Conservation (phyloP, 2,329 filamentous ascomycete genomes). For the Simplicillium sp. region DNA sequence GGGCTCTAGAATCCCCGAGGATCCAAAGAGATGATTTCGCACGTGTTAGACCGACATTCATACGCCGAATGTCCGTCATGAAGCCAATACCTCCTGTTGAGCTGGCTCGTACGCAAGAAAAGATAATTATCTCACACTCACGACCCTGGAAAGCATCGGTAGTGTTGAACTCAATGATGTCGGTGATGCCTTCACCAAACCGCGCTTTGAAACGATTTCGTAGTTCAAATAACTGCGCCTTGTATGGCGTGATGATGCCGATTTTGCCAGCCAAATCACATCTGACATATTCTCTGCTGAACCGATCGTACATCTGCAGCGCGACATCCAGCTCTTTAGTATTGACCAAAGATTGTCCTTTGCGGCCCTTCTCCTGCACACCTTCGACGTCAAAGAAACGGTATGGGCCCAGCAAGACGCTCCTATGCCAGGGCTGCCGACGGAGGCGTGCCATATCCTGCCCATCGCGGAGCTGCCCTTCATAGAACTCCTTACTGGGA, state of each 20-base stretch:
- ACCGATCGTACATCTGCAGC: slow-evolving; percentile 71
- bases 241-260: slow-evolving; percentile 97
- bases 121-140: slow-evolving; percentile 97
- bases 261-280: slow-evolving; percentile 74
- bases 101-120: slow-evolving; percentile 92
- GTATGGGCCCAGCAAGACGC: slow-evolving; percentile 76
- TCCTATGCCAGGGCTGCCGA: slow-evolving; percentile 75
- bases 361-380: slow-evolving; percentile 69
- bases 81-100: slow-evolving; percentile 95
- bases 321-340: slow-evolving; percentile 78
- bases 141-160: slow-evolving; percentile 97
- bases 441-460: slow-evolving; percentile 71
- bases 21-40: slow-evolving; percentile 97
- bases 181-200: slow-evolving; percentile 67
- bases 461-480: slow-evolving; percentile 77
- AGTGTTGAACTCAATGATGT: slow-evolving; percentile 91
- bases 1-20: slow-evolving; percentile 78
- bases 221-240: slow-evolving; percentile 78
- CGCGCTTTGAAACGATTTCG: slow-evolving; percentile 61
- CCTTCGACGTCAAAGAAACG: slow-evolving; percentile 96
- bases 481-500: slow-evolving; percentile 87
- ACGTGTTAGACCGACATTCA: slow-evolving; percentile 97
- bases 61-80: slow-evolving; percentile 94
- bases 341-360: slow-evolving; percentile 86
- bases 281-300: slow-evolving; percentile 60